These are phyloP conservation scores for Solanum appendiculatum DNA, from an alignment of 257 asterid genomes.

Conservation along the genomic window DNA sequence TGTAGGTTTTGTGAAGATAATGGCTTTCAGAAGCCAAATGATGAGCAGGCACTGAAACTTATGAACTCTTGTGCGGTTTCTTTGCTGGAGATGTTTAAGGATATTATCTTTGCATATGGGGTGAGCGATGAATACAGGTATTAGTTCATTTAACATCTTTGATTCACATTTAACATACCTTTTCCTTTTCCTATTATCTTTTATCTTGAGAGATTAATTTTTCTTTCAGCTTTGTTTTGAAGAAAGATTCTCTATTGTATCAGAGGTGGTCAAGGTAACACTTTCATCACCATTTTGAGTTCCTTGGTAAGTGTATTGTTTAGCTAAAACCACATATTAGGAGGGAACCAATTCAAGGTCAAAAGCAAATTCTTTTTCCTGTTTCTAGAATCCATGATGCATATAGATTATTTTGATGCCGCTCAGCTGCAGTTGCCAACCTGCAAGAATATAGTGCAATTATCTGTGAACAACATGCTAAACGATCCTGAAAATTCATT, in stretches of 20 bases:
- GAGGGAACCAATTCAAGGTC: not conserved
- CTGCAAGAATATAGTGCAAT: not conserved
- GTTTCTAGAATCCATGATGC: not conserved
- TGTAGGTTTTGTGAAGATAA: slow-evolving; percentile 65
- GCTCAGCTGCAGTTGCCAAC: not conserved
- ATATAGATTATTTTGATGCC: not conserved
- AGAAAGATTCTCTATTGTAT: slow-evolving; percentile 60
- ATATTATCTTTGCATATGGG: slow-evolving; percentile 77
- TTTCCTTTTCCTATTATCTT: not conserved
- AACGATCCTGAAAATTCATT: not conserved
- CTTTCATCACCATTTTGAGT: not conserved
- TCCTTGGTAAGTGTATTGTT: not conserved
- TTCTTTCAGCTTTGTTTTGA: slow-evolving; percentile 67
- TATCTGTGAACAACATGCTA: not conserved
- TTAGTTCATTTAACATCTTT: not conserved
- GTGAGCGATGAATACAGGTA: slow-evolving; percentile 92
- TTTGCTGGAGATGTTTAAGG: slow-evolving; percentile 63
- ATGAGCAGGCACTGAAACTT: slow-evolving; percentile 66
- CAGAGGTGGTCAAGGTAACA: slow-evolving; percentile 60
- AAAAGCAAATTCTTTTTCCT: not conserved
- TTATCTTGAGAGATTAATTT: not conserved
- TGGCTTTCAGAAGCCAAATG: slow-evolving; percentile 85
- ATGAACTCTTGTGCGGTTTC: slow-evolving; percentile 81
- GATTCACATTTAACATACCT: not conserved
- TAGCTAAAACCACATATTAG: not conserved